Percentiles rank a stretch among this genome's conserved stretches.
Conservation (phyloP, 805 yeast genomes). For the Metschnikowia continentalis region DNA sequence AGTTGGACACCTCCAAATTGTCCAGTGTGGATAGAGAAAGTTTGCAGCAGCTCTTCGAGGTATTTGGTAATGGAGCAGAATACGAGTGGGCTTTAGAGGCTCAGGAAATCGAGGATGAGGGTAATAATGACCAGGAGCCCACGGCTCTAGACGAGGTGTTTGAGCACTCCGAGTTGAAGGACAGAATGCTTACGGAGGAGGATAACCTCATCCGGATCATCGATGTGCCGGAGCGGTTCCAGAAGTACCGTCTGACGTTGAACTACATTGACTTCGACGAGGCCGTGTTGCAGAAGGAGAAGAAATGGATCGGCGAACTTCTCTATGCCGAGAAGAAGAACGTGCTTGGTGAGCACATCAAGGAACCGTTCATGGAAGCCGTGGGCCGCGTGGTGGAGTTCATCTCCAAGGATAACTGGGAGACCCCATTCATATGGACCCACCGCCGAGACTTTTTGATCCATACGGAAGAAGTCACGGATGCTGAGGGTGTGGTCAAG, state of each 20-base stretch:
- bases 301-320: slow-evolving; percentile 73
- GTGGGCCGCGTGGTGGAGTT: slow-evolving; percentile 69
- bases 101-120: slow-evolving; percentile 62
- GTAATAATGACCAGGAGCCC: slow-evolving; percentile 50
- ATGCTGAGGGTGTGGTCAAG: slow-evolving; percentile 33
- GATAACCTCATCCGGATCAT: slow-evolving; percentile 80
- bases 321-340: slow-evolving; percentile 54
- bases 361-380: slow-evolving; percentile 58
- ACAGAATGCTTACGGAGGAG: slow-evolving; percentile 84
- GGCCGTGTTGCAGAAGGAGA: slow-evolving; percentile 67
- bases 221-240: slow-evolving; percentile 92
- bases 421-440: slow-evolving; percentile 93
- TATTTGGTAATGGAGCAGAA: slow-evolving; percentile 95
- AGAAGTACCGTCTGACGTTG: slow-evolving; percentile 65
- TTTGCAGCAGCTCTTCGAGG: slow-evolving; percentile 87
- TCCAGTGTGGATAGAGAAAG: slow-evolving; percentile 80
- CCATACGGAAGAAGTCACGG: slow-evolving; percentile 45
- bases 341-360: slow-evolving; percentile 36
- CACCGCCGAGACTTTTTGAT: slow-evolving; percentile 88
- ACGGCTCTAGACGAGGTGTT: slow-evolving; percentile 81
- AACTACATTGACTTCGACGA: slow-evolving; percentile 64
- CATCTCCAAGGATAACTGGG: slow-evolving; percentile 71
- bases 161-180: slow-evolving; percentile 89
- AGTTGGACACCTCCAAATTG: slow-evolving; percentile 54
- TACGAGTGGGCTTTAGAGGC: slow-evolving; percentile 98